Evolutionary conservation across 1,284 basidiomycete genomes (phyloP), one percentile per base, ranked within the genome.

Genomic region (Cutaneotrichosporon mucoides): DNA sequence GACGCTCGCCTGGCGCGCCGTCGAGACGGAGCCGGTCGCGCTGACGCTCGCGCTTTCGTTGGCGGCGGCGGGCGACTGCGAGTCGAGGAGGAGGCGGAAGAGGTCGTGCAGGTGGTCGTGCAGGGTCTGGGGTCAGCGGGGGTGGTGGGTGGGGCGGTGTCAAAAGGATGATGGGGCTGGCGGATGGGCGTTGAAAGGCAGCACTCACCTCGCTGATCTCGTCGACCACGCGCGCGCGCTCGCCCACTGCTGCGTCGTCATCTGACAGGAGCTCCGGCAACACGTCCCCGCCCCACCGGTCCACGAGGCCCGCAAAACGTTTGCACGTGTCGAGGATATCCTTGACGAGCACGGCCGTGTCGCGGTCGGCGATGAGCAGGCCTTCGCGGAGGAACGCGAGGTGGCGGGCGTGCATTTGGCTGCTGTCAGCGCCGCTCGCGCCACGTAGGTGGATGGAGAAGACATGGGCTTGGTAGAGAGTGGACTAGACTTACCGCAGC

Each of bases 241-340:
- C 58, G 5, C 42, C 48, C 8, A 90, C 84, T 57, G 81, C 83
- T 12, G 83, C 83, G 4, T 71, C 71, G 5, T 88, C 89, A 68
- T 92, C 90, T 62, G 86, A 86, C 43, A 93, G 77, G 45, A 93
- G 79, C 0, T 87, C 88, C 9, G 92, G 92, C 1, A 94, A 79
- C 3, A 94, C 85, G 70, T 94, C 90, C 0, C 90, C 92, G n/a
- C 89, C 89, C 92, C 92, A 95, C 50, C 90, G 80, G 75, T 93
- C 91, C 0, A 93, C 84, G 60, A 90, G 84, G 7, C 85, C 89
- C 12, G 87, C 88, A 68, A 95, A 91, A 7, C 85, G 82, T 71
- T 90, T 89, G 72, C 90, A 94, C 3, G 87, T 81, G 64, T 90
- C 88, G 53, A 94, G 80, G 56, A 93, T 86, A 45, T 85, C 81